Evolutionary conservation across 23 red algal species (phyloP).

Genomic region (Gracilariopsis chorda): DNA sequence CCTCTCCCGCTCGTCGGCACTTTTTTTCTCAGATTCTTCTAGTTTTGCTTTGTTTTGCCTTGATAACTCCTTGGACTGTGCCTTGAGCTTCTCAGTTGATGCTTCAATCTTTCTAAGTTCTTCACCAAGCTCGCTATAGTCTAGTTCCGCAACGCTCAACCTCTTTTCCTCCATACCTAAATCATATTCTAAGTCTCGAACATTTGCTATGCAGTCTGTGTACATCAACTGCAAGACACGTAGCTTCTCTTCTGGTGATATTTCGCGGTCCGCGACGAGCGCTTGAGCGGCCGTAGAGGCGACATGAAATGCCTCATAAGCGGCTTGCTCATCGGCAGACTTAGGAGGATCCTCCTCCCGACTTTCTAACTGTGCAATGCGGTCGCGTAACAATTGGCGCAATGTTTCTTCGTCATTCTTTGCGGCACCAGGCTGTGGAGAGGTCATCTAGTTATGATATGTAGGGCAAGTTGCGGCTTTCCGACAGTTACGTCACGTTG

Average conservation of each 20-base stretch:
- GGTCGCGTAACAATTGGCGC: constrained; percentile 36
- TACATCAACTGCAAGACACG: constrained; percentile 51
- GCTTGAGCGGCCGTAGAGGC: constrained; percentile 28
- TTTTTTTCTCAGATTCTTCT: constrained; percentile 23
- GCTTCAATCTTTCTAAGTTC: constrained; percentile 49
- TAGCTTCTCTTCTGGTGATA: constrained; percentile 40
- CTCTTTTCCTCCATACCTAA: constrained; percentile 55
- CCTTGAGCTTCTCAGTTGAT: constrained; percentile 45
- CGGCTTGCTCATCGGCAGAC: constrained; percentile 47
- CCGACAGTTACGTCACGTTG: too few species aligned
- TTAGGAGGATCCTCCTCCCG: constrained; percentile 45
- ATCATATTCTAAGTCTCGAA: constrained; percentile 39
- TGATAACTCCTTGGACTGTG: constrained; percentile 27
- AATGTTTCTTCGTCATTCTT: constrained; percentile 47
- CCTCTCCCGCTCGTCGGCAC: constrained; percentile 33
- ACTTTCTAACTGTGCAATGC: constrained; percentile 53
- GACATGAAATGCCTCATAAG: constrained; percentile 54
- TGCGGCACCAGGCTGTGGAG: background rate
- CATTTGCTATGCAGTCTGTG: constrained; percentile 48
- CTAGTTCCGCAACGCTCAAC: constrained; percentile 38
- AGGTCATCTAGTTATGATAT: constrained; percentile 25
- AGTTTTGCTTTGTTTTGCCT: constrained; percentile 38
- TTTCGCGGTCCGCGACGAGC: constrained; percentile 37
- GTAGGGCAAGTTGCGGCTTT: too few species aligned
- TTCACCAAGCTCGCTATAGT: constrained; percentile 56